Conservation (phyloP, 2,329 filamentous ascomycete species). For the Talaromyces pinophilus region DNA sequence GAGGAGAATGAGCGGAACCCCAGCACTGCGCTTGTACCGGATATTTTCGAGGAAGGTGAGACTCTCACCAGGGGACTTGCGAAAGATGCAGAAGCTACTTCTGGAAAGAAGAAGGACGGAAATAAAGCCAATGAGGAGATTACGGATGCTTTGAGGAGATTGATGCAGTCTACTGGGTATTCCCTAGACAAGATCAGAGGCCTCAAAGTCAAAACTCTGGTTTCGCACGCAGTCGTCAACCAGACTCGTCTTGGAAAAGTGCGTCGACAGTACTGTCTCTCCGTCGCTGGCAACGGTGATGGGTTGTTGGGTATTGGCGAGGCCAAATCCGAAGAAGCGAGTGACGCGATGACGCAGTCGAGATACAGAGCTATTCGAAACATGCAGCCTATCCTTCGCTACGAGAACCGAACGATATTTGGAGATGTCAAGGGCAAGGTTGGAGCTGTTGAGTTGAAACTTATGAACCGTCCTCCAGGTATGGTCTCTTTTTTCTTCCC, state of each 20-base stretch:
- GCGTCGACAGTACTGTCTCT: constrained; percentile 70
- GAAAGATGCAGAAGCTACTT: constrained; percentile 30
- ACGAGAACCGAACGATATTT: constrained; percentile 89
- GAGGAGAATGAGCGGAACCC: constrained; percentile 53
- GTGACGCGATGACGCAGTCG: constrained; percentile 70
- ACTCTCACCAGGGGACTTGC: constrained; percentile 35
- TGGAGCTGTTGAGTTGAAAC: constrained; percentile 79
- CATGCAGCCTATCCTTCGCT: constrained; percentile 87
- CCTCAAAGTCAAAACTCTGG: constrained; percentile 71
- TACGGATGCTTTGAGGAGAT: constrained; percentile 47
- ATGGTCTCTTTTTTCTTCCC: constrained; percentile 39
- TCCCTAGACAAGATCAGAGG: constrained; percentile 48
- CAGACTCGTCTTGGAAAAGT: constrained; percentile 98
- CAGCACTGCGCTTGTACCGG: constrained; percentile 53
- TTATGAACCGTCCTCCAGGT: constrained; percentile 87
- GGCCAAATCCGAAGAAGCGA: constrained; percentile 77
- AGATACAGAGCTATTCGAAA: constrained; percentile 81
- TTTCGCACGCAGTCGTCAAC: constrained; percentile 75
- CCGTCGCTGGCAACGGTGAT: constrained; percentile 82
- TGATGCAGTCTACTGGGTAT: constrained; percentile 61
- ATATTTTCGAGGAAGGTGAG: constrained; percentile 51
- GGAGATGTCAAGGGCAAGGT: constrained; percentile 82
- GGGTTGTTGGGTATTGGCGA: constrained; percentile 86
- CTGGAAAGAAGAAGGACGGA: constrained; percentile 28
- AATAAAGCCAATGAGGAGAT: constrained; percentile 33